phyloP scores from a whole-genome alignment of 169 alveolate species.

The Cryptosporidium sp. region DNA sequence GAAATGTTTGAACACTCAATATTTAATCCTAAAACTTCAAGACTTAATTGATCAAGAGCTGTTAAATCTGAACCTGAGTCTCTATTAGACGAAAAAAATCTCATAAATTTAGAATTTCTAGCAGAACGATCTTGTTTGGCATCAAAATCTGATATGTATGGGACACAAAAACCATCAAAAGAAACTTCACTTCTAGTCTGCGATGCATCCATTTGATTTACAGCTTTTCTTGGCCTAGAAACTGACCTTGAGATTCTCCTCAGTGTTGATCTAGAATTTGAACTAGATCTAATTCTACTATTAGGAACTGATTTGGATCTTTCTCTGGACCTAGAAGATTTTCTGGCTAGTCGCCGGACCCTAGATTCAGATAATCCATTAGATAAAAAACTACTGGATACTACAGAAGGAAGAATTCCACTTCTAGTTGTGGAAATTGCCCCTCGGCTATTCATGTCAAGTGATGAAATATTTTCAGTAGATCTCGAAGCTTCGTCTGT shows the following conservation, averaged over 20 bases:
- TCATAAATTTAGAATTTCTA: background rate
- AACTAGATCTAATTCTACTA: background rate
- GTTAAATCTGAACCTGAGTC: background rate
- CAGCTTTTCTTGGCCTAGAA: background rate
- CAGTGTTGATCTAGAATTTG: conserved; percentile 12
- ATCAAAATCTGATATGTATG: background rate
- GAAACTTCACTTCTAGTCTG: background rate
- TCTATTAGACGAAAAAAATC: background rate
- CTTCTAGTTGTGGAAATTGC: too few species aligned
- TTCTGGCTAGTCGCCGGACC: background rate
- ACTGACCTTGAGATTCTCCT: background rate
- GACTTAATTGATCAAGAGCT: background rate
- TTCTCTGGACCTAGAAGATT: background rate
- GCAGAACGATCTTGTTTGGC: background rate
- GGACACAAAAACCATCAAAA: background rate
- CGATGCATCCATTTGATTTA: background rate
- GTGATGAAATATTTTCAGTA: background rate
- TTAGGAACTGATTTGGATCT: background rate
- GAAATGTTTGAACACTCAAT: background rate
- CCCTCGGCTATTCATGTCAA: too few species aligned
- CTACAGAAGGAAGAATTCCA: too few species aligned
- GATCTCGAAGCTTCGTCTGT: too few species aligned
- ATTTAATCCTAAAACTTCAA: too few species aligned
- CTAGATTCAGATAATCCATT: background rate
- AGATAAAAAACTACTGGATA: too few species aligned